These are phyloP conservation scores for Hypoxylon cercidicola DNA, from an alignment of 495 filamentous ascomycete genomes.

Conservation along the genomic window DNA sequence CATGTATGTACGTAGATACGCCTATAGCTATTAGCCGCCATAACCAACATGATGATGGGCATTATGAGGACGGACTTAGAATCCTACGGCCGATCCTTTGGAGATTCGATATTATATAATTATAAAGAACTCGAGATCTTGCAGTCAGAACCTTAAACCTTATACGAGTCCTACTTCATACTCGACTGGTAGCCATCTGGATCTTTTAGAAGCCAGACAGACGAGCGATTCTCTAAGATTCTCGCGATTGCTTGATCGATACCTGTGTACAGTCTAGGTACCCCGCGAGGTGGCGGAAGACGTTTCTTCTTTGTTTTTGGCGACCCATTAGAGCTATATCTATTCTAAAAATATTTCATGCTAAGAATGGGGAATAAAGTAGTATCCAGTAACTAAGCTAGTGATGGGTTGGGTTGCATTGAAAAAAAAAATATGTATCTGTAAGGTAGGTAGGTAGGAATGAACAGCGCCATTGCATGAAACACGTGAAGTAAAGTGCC, in stretches of 20 bases:
- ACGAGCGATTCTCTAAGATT: neutral
- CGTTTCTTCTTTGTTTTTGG: conserved; percentile 12
- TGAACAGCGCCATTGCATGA: conserved; percentile 4
- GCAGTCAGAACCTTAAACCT: too few relatives aligned
- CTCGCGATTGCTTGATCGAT: neutral
- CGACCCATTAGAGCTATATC: neutral
- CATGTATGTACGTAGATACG: too few relatives aligned
- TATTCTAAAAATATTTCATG: conserved; percentile 20
- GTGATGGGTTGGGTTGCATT: conserved; percentile 1
- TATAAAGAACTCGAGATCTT: neutral
- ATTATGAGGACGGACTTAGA: neutral
- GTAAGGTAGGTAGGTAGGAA: neutral
- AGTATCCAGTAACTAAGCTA: conserved; percentile 8
- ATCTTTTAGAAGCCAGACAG: conserved; percentile 5
- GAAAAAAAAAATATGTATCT: neutral
- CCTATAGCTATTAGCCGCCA: neutral
- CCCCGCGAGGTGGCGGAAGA: conserved; percentile 5
- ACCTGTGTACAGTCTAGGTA: conserved; percentile 1
- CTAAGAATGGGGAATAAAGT: conserved; percentile 3
- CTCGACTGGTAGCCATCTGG: neutral
- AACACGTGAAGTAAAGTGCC: conserved; percentile 1
- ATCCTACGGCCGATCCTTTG: conserved; percentile 8
- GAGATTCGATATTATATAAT: neutral
- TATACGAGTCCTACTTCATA: too few relatives aligned
- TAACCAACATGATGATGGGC: neutral